Evolutionary conservation across 139 green algal species (phyloP), one percentile per base, ranked within the genome.

Genomic region (Chlamydomonas incerta): DNA sequence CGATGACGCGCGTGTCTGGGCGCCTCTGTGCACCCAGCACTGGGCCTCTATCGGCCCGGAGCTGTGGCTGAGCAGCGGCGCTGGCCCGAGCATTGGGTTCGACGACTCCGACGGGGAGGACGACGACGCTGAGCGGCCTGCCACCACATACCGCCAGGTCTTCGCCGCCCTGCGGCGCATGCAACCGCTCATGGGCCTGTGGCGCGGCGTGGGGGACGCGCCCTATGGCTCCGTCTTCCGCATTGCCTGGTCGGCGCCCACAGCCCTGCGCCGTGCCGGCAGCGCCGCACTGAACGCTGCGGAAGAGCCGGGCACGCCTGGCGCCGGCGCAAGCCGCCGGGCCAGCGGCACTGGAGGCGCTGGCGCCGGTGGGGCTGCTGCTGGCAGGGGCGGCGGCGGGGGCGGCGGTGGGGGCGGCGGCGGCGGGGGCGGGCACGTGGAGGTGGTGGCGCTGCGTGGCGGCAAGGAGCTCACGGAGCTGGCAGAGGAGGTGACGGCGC

Each of bases 171-270:
- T 89, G 72, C 67, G 41, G 24, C 63, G 71, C 31, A 20, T 74
- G 9, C 74, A 85, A 37, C 74, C 72, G 0, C 47, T 87, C 0
- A 50, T 89, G 52, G 86, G 72, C 0, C 63, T 82, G 29, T 87
- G 77, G 77, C 35, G 65, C 0, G 80, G 77, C 35, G 70, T 67
- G 20, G 63, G 76, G 0, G 77, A 87, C n/a, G 31, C 62, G 2
- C 80, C 79, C 35, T 5, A 15, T 0, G 80, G 72, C 80, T 83
- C 67, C 2, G 74, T 89, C 29, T 91, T 77, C 35, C 67, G 50
- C 26, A 60, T 80, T 20, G n/a, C 29, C 74, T 88, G 50, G 66
- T 72, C 26, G 23, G 3, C 73, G 34, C 72, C 46, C 58, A 10
- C 46, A n/a, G 37, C 29, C 41, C 8, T 50, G 6, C 41, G 41